Evolutionary conservation across 2,329 filamentous ascomycete genomes (phyloP), one percentile per base, ranked within the genome.

Genomic region (Alternaria incomplexa): DNA sequence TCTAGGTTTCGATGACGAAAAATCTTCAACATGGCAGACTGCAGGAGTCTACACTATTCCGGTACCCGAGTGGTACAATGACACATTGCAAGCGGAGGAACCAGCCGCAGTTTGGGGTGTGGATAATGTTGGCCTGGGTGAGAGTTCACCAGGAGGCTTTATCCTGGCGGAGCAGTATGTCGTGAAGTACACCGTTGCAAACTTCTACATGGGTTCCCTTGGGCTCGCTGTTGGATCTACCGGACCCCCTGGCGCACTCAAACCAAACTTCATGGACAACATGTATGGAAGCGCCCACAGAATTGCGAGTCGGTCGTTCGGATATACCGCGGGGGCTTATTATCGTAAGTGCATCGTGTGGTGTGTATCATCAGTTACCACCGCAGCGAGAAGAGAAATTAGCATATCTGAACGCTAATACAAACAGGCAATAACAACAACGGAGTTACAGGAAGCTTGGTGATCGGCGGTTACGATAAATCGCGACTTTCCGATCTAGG

Each of bases 391-490:
- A 10, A 32, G 3, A 2, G 22, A 22, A 7, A 7, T 1, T 36
- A 28, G 17, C 26, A 22, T 3, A 3, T 13, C 8, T 28, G 25
- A 17, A 52, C 51, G 36, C 47, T 30, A 11, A 36, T 26, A 15
- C 36, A 12, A 3, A 9, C 23, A 79, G 77, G 69, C n/a, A 77
- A 77, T 25, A 68, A 69, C 36, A 30, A 57, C 5, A 67, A 65
- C n/a, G 77, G 76, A 26, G 65, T 67, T 20, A 56, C 58, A 3
- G 79, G 73, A 20, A 81, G 67, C 44, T 71, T 82, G 6, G 75
- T 80, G 0, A 67, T 83, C 2, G 81, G 82, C 12, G 82, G 82
- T 6, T 83, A 80, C 55, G 81, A 84, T 58, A 61, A 68, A 28
- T 71, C 77, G 0, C 74, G 80, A 10, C 65, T 79, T 12, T 67